A percentile compares a stretch with the other conserved stretches of the same genome.
Evolutionary conservation across 257 asterid species (phyloP).

Genomic region (Primulina eburnea): DNA sequence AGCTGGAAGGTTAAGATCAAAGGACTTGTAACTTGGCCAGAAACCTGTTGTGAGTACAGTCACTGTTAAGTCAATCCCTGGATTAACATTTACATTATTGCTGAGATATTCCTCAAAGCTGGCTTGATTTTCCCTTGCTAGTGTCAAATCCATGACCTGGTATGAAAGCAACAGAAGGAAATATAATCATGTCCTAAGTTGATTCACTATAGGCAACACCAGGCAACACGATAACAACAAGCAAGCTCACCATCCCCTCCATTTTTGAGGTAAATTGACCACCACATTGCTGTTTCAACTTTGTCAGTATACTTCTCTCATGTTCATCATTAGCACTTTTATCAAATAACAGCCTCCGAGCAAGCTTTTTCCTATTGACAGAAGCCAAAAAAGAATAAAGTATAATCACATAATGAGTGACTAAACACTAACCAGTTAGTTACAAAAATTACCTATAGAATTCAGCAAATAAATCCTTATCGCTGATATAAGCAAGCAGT

Average conservation of each 20-base stretch:
- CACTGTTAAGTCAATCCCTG: conserved; percentile 93
- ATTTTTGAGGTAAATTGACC: conserved; percentile 98
- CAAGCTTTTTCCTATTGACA: conserved; percentile 83
- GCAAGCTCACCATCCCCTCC: conserved; percentile 95
- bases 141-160: conserved; percentile 93
- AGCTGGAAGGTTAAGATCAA: conserved; percentile 90
- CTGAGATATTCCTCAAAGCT: conserved; percentile 86
- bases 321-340: conserved; percentile 99
- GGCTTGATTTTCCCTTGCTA: conserved; percentile 91
- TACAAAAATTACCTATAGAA: conserved; percentile 65
- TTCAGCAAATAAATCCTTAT: conserved; percentile 97
- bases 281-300: conserved; percentile 98
- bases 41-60: conserved; percentile 97
- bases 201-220: neutral
- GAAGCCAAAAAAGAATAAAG: conserved; percentile 12
- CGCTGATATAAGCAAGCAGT: conserved; percentile 91
- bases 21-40: conserved; percentile 99
- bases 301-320: conserved; percentile 92
- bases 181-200: neutral
- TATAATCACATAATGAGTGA: conserved; percentile 3
- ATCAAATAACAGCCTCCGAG: conserved; percentile 88
- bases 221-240: neutral
- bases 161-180: conserved; percentile 21
- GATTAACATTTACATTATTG: conserved; percentile 62
- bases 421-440: neutral